A percentile compares a stretch with the other conserved stretches of the same genome.
phyloP scores from a whole-genome alignment of 2,329 filamentous ascomycete species.

The Penicillium hordei region DNA sequence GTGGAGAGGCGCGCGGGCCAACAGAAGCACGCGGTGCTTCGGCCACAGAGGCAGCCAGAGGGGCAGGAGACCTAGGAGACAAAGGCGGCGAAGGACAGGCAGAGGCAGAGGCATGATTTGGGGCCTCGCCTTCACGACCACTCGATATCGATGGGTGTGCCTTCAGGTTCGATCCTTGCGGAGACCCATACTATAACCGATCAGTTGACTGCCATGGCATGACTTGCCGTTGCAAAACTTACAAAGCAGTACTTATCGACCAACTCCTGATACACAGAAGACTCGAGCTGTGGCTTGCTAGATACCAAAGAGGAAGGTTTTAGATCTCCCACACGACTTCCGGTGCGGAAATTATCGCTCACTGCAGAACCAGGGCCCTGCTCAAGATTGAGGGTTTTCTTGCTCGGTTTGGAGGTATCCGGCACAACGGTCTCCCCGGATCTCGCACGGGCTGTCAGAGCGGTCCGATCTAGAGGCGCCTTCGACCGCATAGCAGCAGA shows the following conservation, averaged over 20 bases:
- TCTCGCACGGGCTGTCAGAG: conserved; percentile 55
- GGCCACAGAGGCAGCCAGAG: conserved; percentile 7
- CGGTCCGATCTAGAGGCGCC: conserved; percentile 64
- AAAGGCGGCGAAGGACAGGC: conserved; percentile 26
- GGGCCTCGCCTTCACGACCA: conserved; percentile 13
- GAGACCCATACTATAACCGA: conserved; percentile 51
- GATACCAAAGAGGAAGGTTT: conserved; percentile 57
- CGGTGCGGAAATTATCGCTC: conserved; percentile 16
- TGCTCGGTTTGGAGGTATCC: conserved; percentile 8
- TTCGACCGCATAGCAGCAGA: conserved; percentile 71
- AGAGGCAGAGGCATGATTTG: conserved; percentile 13
- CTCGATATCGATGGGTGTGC: conserved; percentile 14
- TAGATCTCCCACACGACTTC: conserved; percentile 26
- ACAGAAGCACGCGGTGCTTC: conserved; percentile 13
- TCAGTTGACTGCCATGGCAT: conserved; percentile 10
- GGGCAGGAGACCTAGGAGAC: conserved; percentile 28
- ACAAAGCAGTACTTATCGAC: conserved; percentile 99
- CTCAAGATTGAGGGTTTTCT: conserved; percentile 15
- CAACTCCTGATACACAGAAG: conserved; percentile 90
- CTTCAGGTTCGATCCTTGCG: conserved; percentile 37
- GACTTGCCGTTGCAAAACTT: conserved; percentile 58
- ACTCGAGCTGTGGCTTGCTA: conserved; percentile 71
- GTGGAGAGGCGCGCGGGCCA: conserved; percentile 21
- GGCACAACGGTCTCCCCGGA: conserved; percentile 44
- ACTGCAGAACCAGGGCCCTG: conserved; percentile 21